Base-by-base conservation (phyloP, 108 stramenopile genomes). In the Epithemia pelagica region DNA sequence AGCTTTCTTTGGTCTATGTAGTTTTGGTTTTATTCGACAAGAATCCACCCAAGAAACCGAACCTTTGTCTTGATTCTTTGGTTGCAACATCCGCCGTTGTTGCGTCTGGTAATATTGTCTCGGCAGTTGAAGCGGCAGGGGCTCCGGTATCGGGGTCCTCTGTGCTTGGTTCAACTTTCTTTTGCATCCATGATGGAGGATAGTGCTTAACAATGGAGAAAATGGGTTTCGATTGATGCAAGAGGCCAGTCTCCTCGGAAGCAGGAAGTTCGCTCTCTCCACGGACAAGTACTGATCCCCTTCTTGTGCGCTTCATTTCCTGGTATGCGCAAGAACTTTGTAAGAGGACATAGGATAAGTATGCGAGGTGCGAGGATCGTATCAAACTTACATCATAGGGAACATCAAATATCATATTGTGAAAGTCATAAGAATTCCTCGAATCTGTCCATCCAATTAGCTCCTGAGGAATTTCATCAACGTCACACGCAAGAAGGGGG, bases 391-490 rank as follows among this genome's bases (percentile, higher is more conserved):
- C 65, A 2, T 66, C 32, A 22, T 55, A 59, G 0, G 85, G 82
- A 37, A 90, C 69, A 54, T 90, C 89, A 64, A 78, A 90, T 64
- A 90, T 90, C 22, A 90, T 52, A 52, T 90, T 90, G 51, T 84
- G 72, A 37, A 74, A 70, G 57, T 90, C 89, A 63, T 83, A 85
- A 32, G 55, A 59, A 54, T 84, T 62, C 22, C 62, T 57, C 1
- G 83, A 79, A 67, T 87, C 79, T 20, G 56, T 74, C 89, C 89
- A 90, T 54, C 79, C 80, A 52, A 90, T 85, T 30, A 84, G 67
- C n/a, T 71, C 67, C 22, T 80, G 68, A 31, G 85, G 79, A 58
- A 87, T 76, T 28, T 72, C 73, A 65, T 91, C 86, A 53, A 84
- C 77, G 58, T 86, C 64, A 54, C 83, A 85, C 18, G 79, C 82